Conservation (phyloP, 1,139 yeast species). For the Debaryomyces coudertii region DNA sequence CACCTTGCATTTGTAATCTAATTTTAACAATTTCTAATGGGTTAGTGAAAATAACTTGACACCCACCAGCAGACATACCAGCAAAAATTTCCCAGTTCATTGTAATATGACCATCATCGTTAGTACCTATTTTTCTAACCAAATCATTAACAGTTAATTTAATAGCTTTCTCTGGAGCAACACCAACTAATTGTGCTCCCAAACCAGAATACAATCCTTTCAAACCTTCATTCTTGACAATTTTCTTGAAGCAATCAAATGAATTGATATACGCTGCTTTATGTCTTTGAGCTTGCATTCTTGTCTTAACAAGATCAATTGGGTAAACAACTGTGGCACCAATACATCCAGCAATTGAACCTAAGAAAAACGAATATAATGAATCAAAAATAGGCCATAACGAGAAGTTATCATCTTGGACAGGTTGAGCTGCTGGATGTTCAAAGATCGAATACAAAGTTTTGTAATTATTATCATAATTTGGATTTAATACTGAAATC, state of each 20-base stretch:
- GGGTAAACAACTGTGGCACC: slow-evolving; percentile 99
- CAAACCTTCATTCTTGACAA: slow-evolving; percentile 75
- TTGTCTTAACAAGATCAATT: slow-evolving; percentile 91
- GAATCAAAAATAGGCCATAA: slow-evolving; percentile 76
- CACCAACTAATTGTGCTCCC: slow-evolving; percentile 94
- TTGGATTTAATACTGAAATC: slow-evolving; percentile 53
- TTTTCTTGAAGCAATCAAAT: slow-evolving; percentile 81
- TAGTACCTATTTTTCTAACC: slow-evolving; percentile 73
- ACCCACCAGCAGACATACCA: slow-evolving; percentile 94
- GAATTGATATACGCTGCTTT: slow-evolving; percentile 77
- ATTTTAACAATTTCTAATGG: slow-evolving; percentile 96
- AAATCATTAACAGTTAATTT: slow-evolving; percentile 93
- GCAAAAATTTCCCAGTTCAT: slow-evolving; percentile 78
- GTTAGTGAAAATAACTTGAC: slow-evolving; percentile 95
- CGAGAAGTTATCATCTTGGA: slow-evolving; percentile 44
- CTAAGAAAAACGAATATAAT: slow-evolving; percentile 82
- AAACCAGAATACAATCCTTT: slow-evolving; percentile 92
- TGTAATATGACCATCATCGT: slow-evolving; percentile 61
- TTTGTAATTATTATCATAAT: slow-evolving; percentile 39
- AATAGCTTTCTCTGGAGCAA: slow-evolving; percentile 98
- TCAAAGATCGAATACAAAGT: slow-evolving; percentile 45
- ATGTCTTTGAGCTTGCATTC: slow-evolving; percentile 95
- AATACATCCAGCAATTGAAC: slow-evolving; percentile 95
- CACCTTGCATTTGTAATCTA: slow-evolving; percentile 92
- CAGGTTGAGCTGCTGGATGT: slow-evolving; percentile 43